A percentile compares a stretch with the other conserved stretches of the same genome.
Evolutionary conservation across 1,284 basidiomycete species (phyloP).

Genomic region (Trichosporon inkin): DNA sequence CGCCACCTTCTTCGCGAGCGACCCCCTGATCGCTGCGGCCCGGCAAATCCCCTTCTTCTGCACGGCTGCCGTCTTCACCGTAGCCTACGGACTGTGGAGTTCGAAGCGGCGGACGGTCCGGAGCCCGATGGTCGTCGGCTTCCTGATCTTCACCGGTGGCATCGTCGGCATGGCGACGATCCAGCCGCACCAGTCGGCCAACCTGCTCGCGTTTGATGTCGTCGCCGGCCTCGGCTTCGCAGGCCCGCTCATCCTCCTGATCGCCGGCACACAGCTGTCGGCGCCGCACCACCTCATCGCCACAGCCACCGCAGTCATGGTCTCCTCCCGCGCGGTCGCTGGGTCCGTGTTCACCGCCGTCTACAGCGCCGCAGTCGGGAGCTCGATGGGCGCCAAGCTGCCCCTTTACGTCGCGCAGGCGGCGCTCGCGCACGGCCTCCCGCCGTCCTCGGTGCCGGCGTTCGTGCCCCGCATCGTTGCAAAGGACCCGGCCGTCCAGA

Average conservation of each 20-base stretch:
- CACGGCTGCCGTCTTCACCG: slow-evolving; percentile 5
- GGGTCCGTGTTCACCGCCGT: slow-evolving; percentile 22
- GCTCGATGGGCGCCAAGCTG: slow-evolving; percentile 14
- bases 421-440: slow-evolving; percentile 19
- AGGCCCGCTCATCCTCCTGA: slow-evolving; percentile 25
- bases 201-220: slow-evolving; percentile 13
- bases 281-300: slow-evolving; percentile 29
- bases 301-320: slow-evolving; percentile 23
- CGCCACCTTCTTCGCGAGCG: slow-evolving; percentile 14
- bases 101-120: slow-evolving; percentile 18
- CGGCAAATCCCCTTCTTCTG: slow-evolving; percentile 16
- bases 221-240: slow-evolving; percentile 26
- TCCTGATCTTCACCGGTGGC: slow-evolving; percentile 18
- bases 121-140: slow-evolving; percentile 19
- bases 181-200: slow-evolving; percentile 12
- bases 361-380: slow-evolving; percentile 19
- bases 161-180: slow-evolving; percentile 20
- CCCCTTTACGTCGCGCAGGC: slow-evolving; percentile 19
- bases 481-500: neutral
- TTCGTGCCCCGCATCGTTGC: slow-evolving; percentile 14
- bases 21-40: slow-evolving; percentile 12
- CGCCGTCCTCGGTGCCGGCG: slow-evolving; percentile 9
- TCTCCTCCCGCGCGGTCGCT: slow-evolving; percentile 22
- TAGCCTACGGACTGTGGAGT: slow-evolving; percentile 19
- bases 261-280: slow-evolving; percentile 24